Conservation (phyloP, 164 flowering plant genomes). For the Macadamia integrifolia region DNA sequence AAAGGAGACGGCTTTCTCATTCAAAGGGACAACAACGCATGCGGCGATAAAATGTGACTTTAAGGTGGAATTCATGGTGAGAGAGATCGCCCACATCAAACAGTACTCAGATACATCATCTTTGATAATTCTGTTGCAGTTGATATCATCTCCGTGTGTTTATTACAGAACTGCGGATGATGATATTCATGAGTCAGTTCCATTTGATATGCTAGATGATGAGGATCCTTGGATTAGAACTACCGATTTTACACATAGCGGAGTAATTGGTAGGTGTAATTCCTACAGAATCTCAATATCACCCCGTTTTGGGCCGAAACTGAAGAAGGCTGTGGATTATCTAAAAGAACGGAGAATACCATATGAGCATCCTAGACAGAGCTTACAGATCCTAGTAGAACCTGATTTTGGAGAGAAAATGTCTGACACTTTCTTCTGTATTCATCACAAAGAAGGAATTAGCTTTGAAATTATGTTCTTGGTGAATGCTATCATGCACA, state of each 20-base stretch:
- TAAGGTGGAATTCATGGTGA: conserved; percentile 67
- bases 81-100: conserved; percentile 51
- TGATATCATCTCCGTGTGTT: conserved; percentile 63
- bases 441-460: conserved; percentile 39
- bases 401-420: conserved; percentile 47
- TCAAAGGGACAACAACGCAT: conserved; percentile 27
- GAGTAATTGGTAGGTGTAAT: conserved; percentile 79
- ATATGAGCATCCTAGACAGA: conserved; percentile 13
- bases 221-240: conserved; percentile 97
- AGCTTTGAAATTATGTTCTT: conserved; percentile 59
- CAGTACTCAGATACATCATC: conserved; percentile 26
- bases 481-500: conserved; percentile 77
- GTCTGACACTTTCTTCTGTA: conserved; percentile 54
- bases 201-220: conserved; percentile 80
- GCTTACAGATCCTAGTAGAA: conserved; percentile 44
- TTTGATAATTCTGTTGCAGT: conserved; percentile 47
- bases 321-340: conserved; percentile 43
- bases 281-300: conserved; percentile 51
- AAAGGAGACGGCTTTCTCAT: conserved; percentile 62
- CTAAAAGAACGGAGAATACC: conserved; percentile 45
- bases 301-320: conserved; percentile 53
- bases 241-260: conserved; percentile 72
- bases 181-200: conserved; percentile 54
- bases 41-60: conserved; percentile 72
- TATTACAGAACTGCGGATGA: conserved; percentile 92